Evolutionary conservation across 2,329 filamentous ascomycete species (phyloP).

Genomic region (Colletotrichum siamense): DNA sequence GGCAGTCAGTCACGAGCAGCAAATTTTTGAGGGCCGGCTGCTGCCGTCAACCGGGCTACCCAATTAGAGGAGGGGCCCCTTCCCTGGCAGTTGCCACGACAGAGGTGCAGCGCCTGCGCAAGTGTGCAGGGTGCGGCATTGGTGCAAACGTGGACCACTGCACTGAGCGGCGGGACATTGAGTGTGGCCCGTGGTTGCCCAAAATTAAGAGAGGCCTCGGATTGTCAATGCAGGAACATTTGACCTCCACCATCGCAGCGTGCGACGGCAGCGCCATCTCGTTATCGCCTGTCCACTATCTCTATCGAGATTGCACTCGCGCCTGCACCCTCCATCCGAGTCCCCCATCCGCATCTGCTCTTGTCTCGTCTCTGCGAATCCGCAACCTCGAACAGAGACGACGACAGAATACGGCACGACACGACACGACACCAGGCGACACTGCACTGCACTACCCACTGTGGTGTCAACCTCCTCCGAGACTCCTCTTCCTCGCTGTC

Average conservation of each 20-base stretch:
- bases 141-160: background rate
- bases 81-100: conserved; percentile 13
- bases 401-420: background rate
- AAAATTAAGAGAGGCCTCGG: conserved; percentile 10
- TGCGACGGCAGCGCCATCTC: conserved; percentile 4
- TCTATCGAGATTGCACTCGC: background rate
- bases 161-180: background rate
- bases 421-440: background rate
- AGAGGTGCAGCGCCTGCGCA: background rate
- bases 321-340: background rate
- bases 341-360: background rate
- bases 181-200: conserved; percentile 17
- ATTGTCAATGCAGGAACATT: conserved; percentile 22
- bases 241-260: conserved; percentile 1
- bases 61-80: background rate
- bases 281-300: background rate
- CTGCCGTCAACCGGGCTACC: background rate
- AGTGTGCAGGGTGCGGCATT: background rate
- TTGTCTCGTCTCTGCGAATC: background rate
- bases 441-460: background rate
- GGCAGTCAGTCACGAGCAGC: background rate
- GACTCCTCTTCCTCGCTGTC: background rate
- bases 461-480: background rate
- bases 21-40: background rate
- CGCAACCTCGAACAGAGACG: background rate